Percentiles rank a stretch among this genome's conserved stretches.
Conservation (phyloP, 2,329 filamentous ascomycete genomes). For the Lachnellula subtilissima region DNA sequence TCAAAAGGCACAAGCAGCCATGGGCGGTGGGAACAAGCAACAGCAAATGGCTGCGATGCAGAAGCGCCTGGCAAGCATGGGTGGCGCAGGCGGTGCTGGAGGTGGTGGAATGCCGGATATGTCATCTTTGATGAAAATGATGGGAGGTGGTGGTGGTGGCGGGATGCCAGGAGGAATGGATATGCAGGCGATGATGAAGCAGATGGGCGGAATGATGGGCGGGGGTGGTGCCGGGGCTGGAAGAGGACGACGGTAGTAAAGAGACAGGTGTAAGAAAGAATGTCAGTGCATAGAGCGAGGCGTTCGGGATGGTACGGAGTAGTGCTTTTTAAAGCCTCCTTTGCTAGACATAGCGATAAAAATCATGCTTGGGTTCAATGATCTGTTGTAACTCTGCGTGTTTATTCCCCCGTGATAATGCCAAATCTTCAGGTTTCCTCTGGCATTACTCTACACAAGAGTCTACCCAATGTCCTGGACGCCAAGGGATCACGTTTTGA, state of each 20-base stretch:
- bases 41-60: conserved; percentile 97
- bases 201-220: conserved; percentile 49
- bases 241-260: conserved; percentile 23
- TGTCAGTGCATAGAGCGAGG: conserved; percentile 11
- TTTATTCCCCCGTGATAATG: no score
- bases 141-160: conserved; percentile 65
- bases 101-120: conserved; percentile 72
- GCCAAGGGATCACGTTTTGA: no score
- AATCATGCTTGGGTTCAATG: not conserved
- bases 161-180: conserved; percentile 55
- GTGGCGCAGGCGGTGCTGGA: conserved; percentile 58
- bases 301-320: conserved; percentile 3
- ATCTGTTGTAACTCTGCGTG: not conserved
- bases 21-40: conserved; percentile 85
- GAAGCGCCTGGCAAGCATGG: conserved; percentile 90
- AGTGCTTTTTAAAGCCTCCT: not conserved
- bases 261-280: not conserved
- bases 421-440: no score
- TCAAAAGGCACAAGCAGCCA: conserved; percentile 84
- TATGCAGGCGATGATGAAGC: conserved; percentile 76
- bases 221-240: conserved; percentile 36
- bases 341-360: not conserved
- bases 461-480: no score
- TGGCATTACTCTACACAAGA: no score
- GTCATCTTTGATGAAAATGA: conserved; percentile 86